Evolutionary conservation across 441 rosid genomes (phyloP).

Genomic region (Populus hybrid): DNA sequence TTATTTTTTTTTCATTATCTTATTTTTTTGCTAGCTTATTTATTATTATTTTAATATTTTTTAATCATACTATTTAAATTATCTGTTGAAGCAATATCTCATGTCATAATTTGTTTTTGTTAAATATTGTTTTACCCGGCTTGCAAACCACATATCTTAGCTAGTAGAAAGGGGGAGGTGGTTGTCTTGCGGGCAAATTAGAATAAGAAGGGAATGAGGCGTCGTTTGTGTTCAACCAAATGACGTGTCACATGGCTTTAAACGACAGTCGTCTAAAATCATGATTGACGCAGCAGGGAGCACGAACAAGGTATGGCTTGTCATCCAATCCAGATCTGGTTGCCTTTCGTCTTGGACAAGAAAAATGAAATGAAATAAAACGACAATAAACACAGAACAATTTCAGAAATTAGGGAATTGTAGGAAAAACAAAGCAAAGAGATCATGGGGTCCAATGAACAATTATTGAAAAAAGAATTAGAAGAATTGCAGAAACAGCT

Average conservation of each 20-base stretch:
- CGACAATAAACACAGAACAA: background rate
- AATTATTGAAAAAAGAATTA: constrained; percentile 49
- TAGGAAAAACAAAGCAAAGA: background rate
- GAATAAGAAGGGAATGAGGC: too few species aligned
- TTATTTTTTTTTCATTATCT: background rate
- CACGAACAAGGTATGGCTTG: background rate
- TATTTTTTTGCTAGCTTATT: too few species aligned
- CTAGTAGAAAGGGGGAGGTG: too few species aligned
- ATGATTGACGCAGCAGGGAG: too few species aligned
- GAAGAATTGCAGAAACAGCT: constrained; percentile 79
- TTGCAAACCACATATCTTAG: too few species aligned
- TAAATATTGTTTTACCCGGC: too few species aligned
- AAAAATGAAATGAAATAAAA: too few species aligned
- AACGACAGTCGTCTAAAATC: background rate
- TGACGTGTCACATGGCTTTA: background rate
- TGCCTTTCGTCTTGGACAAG: background rate
- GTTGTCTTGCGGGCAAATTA: too few species aligned
- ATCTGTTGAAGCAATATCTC: too few species aligned
- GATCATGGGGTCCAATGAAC: constrained; percentile 37
- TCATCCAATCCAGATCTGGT: background rate
- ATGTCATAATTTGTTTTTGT: too few species aligned
- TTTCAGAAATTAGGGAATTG: background rate
- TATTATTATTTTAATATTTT: too few species aligned
- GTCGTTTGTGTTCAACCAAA: background rate
- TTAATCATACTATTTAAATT: too few species aligned